Conservation (phyloP, 169 alveolate species). For the Eimeria tenella region DNA sequence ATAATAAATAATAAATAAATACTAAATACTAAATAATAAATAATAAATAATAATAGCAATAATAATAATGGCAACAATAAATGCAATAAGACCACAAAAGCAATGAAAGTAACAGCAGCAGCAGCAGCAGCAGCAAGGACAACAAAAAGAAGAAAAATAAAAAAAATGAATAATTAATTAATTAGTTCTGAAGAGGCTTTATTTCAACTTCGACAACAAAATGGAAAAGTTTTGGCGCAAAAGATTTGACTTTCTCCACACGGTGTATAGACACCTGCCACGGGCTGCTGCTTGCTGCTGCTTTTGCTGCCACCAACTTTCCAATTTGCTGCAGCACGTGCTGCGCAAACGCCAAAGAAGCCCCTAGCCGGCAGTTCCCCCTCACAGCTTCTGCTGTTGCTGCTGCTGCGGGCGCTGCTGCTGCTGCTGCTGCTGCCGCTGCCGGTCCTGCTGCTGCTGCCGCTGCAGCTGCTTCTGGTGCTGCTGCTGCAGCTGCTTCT, state of each 20-base stretch:
- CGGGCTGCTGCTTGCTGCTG: conserved; percentile 27
- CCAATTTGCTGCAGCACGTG: too few relatives aligned
- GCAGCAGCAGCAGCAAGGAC: not conserved
- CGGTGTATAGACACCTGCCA: conserved; percentile 77
- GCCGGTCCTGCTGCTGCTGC: too few relatives aligned
- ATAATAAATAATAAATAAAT: not conserved
- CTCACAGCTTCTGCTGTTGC: too few relatives aligned
- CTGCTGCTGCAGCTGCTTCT: too few relatives aligned
- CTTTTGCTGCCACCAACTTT: not conserved
- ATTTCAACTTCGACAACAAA: conserved; percentile 81
- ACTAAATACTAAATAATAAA: too few relatives aligned
- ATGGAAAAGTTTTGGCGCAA: conserved; percentile 82
- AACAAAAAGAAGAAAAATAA: not conserved
- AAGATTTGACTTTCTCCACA: conserved; percentile 84
- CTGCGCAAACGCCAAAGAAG: too few relatives aligned
- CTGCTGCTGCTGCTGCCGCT: too few relatives aligned
- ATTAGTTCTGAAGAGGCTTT: not conserved
- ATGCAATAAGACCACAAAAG: not conserved
- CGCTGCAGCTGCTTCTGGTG: not conserved
- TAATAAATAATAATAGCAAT: too few relatives aligned
- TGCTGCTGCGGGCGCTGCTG: too few relatives aligned
- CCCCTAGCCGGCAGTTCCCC: too few relatives aligned
- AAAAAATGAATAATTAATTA: not conserved
- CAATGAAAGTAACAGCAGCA: not conserved
- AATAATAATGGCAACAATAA: too few relatives aligned